These are phyloP conservation scores for Xylariomycetidae sp. DNA, from an alignment of 2,329 filamentous ascomycete species.

Conservation along the genomic window DNA sequence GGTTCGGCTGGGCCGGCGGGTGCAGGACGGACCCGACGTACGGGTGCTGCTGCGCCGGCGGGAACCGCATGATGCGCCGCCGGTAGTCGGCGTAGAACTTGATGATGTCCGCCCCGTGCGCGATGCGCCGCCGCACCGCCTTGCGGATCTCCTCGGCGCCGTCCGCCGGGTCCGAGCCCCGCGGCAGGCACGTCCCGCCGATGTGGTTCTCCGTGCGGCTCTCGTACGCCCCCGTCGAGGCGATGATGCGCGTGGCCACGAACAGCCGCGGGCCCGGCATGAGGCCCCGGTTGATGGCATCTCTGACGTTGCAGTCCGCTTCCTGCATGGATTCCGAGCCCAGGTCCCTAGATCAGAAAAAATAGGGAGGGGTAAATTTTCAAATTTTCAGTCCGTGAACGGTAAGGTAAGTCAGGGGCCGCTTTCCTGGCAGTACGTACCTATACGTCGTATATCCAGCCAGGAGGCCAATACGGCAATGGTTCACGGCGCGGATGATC, in stretches of 20 bases:
- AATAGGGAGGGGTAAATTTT: too few species aligned
- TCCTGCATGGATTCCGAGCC: constrained; percentile 44
- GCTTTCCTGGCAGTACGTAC: background rate
- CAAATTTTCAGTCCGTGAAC: too few species aligned
- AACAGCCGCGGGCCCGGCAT: constrained; percentile 47
- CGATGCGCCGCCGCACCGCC: constrained; percentile 37
- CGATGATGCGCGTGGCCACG: constrained; percentile 43
- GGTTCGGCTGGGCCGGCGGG: constrained; percentile 31
- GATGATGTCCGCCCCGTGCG: constrained; percentile 41
- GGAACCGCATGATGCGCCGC: constrained; percentile 35
- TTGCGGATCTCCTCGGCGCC: constrained; percentile 36
- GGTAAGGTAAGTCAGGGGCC: background rate
- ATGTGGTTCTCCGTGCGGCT: constrained; percentile 36
- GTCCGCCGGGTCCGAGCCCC: constrained; percentile 36
- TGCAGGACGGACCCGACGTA: constrained; percentile 23
- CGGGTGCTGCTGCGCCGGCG: constrained; percentile 22
- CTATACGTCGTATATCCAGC: constrained; percentile 53
- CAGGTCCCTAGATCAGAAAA: constrained; percentile 40
- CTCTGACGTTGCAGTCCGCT: constrained; percentile 43
- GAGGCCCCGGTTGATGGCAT: constrained; percentile 45
- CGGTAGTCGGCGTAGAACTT: constrained; percentile 46
- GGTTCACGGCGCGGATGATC: constrained; percentile 44
- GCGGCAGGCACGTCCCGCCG: constrained; percentile 25
- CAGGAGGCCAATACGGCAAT: constrained; percentile 44
- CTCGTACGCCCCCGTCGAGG: constrained; percentile 41